Evolutionary conservation across 257 asterid genomes (phyloP).

Genomic region (Nicotiana benthamiana): DNA sequence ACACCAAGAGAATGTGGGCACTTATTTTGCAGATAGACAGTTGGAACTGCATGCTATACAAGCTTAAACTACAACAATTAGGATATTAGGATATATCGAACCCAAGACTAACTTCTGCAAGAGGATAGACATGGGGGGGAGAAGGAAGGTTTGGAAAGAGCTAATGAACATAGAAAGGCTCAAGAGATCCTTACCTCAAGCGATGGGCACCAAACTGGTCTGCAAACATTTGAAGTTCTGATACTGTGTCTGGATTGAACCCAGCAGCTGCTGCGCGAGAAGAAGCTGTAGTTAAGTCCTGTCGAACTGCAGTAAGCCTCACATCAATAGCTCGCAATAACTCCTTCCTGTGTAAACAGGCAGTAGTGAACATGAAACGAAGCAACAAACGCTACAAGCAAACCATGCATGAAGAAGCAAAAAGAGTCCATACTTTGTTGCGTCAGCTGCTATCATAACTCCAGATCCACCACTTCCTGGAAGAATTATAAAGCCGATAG

Average conservation of each 20-base stretch:
- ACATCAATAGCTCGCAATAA: slow-evolving; percentile 81
- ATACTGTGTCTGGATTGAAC: slow-evolving; percentile 51
- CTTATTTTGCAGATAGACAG: neutral
- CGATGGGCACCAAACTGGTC: slow-evolving; percentile 68
- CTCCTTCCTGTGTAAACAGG: slow-evolving; percentile 57
- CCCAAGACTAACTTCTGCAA: neutral
- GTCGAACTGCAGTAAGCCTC: slow-evolving; percentile 71
- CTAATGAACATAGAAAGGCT: neutral
- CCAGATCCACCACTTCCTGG: slow-evolving; percentile 65
- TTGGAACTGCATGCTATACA: neutral
- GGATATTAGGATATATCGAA: neutral
- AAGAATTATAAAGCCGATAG: slow-evolving; percentile 20
- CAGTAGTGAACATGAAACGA: slow-evolving; percentile 7
- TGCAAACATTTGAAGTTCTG: slow-evolving; percentile 84
- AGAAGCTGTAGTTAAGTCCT: slow-evolving; percentile 63
- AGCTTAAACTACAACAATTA: neutral
- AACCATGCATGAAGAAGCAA: slow-evolving; percentile 3
- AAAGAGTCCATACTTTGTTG: slow-evolving; percentile 51
- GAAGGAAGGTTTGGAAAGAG: neutral
- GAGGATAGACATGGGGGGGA: neutral
- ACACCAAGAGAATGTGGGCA: neutral
- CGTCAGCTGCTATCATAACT: slow-evolving; percentile 52
- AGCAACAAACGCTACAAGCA: neutral
- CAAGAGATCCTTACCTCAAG: slow-evolving; percentile 48
- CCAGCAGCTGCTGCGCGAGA: slow-evolving; percentile 85